A percentile compares a stretch with the other conserved stretches of the same genome.
Conservation (phyloP, 345 rosid genomes). For the Clarkia xantiana region DNA sequence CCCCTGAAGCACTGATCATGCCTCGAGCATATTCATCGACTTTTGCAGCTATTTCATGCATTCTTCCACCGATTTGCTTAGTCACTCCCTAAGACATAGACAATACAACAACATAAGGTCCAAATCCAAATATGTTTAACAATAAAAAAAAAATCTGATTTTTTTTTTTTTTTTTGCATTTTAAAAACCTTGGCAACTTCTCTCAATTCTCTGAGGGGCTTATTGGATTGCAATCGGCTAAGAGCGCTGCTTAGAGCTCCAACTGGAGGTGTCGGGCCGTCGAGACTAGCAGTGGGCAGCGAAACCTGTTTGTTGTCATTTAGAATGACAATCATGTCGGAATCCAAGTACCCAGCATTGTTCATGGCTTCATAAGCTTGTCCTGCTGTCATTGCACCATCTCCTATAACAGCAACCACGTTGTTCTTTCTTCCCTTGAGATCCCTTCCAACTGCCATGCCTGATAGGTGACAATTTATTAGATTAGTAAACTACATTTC, state of each 20-base stretch:
- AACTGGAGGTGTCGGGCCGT: slow-evolving; percentile 91
- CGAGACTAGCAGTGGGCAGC: slow-evolving; percentile 81
- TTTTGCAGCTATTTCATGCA: slow-evolving; percentile 92
- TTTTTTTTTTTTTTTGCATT: background rate
- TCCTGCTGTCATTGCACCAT: slow-evolving; percentile 99
- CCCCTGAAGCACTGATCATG: slow-evolving; percentile 94
- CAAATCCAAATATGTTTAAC: background rate
- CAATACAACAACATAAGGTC: background rate
- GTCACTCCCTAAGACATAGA: slow-evolving; percentile 53
- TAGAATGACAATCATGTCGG: slow-evolving; percentile 92
- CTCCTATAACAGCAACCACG: slow-evolving; percentile 80
- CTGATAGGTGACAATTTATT: slow-evolving; percentile 15
- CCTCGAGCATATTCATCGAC: slow-evolving; percentile 97
- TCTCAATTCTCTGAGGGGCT: slow-evolving; percentile 85
- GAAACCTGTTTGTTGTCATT: slow-evolving; percentile 98
- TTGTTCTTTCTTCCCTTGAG: slow-evolving; percentile 59
- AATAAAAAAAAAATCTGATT: background rate
- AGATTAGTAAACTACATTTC: no score
- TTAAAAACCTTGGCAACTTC: slow-evolving; percentile 86
- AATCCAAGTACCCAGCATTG: slow-evolving; percentile 90
- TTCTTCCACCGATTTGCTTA: slow-evolving; percentile 77
- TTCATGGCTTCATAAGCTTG: slow-evolving; percentile 99
- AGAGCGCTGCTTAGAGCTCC: slow-evolving; percentile 99
- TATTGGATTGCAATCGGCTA: slow-evolving; percentile 80
- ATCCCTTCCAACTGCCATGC: slow-evolving; percentile 97